Conservation (phyloP, 169 alveolate species). For the Cryptosporidium ryanae region DNA sequence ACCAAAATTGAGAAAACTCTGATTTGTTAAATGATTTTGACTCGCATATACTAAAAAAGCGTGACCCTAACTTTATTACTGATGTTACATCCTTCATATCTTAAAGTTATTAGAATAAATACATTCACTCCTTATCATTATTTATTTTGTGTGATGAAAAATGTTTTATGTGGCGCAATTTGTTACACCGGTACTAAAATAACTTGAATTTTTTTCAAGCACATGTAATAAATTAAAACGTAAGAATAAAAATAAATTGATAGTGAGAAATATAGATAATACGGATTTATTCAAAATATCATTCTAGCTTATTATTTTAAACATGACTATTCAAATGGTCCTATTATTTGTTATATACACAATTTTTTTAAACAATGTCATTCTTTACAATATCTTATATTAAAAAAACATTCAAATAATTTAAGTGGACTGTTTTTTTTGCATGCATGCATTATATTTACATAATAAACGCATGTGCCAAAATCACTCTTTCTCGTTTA, state of each 20-base stretch:
- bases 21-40: neutral
- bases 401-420: neutral
- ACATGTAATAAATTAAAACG: constrained; percentile 17
- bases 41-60: constrained; percentile 6
- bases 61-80: constrained; percentile 5
- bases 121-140: neutral
- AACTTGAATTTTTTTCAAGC: constrained; percentile 6
- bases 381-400: neutral
- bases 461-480: too few relatives aligned
- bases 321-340: neutral
- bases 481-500: too few relatives aligned
- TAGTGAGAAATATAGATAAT: neutral
- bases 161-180: constrained; percentile 45
- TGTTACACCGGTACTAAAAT: constrained; percentile 36
- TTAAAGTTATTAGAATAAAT: neutral
- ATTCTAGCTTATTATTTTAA: neutral
- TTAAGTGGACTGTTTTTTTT: neutral
- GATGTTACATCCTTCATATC: constrained; percentile 13
- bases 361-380: too few relatives aligned
- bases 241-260: neutral
- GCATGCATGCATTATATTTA: constrained; percentile 26
- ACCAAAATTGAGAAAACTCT: constrained; percentile 66
- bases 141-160: constrained; percentile 2
- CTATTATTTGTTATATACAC: too few relatives aligned
- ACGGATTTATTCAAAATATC: neutral